Conservation (phyloP, 2,329 filamentous ascomycete species). For the Uncinocarpus reesii region DNA sequence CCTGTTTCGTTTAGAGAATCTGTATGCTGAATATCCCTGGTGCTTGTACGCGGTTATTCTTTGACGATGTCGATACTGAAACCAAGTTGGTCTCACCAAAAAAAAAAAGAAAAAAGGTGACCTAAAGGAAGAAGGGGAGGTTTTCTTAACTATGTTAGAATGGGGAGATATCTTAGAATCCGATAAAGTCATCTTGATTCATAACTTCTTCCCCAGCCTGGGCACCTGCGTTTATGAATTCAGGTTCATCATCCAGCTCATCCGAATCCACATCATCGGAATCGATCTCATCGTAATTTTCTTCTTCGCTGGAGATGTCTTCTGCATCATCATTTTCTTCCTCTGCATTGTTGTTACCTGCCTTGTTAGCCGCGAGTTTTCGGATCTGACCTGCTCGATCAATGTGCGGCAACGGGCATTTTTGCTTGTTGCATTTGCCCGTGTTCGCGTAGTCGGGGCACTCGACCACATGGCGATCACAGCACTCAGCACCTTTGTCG, state of each 20-base stretch:
- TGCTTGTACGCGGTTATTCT: too few species aligned
- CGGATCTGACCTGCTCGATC: conserved; percentile 73
- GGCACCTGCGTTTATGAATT: conserved; percentile 26
- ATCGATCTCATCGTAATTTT: conserved; percentile 51
- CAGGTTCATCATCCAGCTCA: conserved; percentile 36
- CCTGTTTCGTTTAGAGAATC: too few species aligned
- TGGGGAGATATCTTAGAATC: conserved; percentile 29
- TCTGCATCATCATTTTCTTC: conserved; percentile 44
- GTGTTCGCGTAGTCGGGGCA: conserved; percentile 93
- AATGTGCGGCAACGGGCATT: conserved; percentile 77
- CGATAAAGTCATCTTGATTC: conserved; percentile 46
- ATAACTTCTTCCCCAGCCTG: conserved; percentile 39
- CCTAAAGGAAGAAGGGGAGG: not conserved
- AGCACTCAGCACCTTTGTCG: conserved; percentile 65
- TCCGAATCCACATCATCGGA: conserved; percentile 75
- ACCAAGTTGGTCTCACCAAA: too few species aligned
- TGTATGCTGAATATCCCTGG: too few species aligned
- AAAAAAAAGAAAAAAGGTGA: not conserved
- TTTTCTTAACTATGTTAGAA: too few species aligned
- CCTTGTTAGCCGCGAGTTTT: conserved; percentile 43
- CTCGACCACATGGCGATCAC: conserved; percentile 78
- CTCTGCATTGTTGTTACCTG: conserved; percentile 22
- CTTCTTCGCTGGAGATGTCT: conserved; percentile 71
- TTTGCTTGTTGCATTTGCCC: conserved; percentile 67
- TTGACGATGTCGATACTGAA: too few species aligned